A percentile compares a stretch with the other conserved stretches of the same genome.
These are phyloP conservation scores for Pyrenula aspistea DNA, from an alignment of 495 filamentous ascomycete species.

Conservation along the genomic window DNA sequence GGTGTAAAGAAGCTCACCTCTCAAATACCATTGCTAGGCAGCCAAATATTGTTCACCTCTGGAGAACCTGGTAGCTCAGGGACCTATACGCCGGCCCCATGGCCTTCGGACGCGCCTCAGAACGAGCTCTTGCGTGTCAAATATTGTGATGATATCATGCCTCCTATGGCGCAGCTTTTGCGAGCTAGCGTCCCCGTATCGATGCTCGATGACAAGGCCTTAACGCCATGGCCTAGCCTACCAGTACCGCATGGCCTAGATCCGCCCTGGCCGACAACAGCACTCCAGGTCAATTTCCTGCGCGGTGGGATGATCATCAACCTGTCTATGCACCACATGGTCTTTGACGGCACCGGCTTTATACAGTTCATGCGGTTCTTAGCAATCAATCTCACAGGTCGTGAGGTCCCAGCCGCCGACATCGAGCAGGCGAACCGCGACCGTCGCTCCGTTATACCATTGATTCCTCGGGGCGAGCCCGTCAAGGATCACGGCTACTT, in stretches of 20 bases:
- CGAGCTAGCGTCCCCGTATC: conserved; percentile 11
- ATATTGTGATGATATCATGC: conserved; percentile 10
- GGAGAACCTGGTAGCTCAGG: conserved; percentile 13
- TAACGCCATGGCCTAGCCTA: conserved; percentile 8
- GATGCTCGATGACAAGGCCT: conserved; percentile 15
- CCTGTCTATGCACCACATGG: conserved; percentile 27
- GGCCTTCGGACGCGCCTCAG: neutral
- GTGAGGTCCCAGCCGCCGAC: conserved; percentile 9
- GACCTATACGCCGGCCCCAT: conserved; percentile 9
- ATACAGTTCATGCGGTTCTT: conserved; percentile 23
- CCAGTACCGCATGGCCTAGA: conserved; percentile 22
- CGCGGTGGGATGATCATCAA: conserved; percentile 19
- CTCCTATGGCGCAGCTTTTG: conserved; percentile 14
- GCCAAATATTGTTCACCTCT: conserved; percentile 17
- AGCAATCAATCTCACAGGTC: conserved; percentile 14
- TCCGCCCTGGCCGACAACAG: conserved; percentile 17
- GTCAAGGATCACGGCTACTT: conserved; percentile 21
- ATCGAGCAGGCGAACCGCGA: conserved; percentile 22
- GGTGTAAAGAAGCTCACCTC: conserved; percentile 14
- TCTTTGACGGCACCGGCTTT: conserved; percentile 25
- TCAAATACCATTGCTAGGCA: conserved; percentile 20
- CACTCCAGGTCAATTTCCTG: conserved; percentile 24
- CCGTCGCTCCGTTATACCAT: conserved; percentile 16
- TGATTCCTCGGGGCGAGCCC: conserved; percentile 16
- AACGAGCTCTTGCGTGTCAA: conserved; percentile 5